Evolutionary conservation across 495 filamentous ascomycete genomes (phyloP), one percentile per base, ranked within the genome.

Genomic region (Penicillium flavigenum): DNA sequence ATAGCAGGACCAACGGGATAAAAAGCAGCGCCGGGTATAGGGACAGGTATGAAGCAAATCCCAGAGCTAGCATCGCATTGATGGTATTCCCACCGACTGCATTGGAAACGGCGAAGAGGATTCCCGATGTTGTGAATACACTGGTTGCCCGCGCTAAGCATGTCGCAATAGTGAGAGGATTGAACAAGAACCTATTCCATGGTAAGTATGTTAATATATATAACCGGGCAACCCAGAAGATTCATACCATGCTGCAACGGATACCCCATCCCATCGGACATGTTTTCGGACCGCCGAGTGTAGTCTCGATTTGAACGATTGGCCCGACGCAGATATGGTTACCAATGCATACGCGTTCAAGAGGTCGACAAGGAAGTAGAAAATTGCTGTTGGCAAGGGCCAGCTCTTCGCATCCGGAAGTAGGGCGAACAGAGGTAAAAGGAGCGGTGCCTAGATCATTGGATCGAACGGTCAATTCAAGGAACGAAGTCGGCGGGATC

Each of bases 71-170:
- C 79, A 96, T 90, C n/a, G 89, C 83, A 42, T 86, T 89, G 49
- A 91, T 70, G 42, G 83, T 83, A 45, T 83, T 81, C 27, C 91
- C 91, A 29, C 76, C 71, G n/a, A 91, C 86, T 22, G 94, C 94
- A 63, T 88, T 90, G 12, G 90, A 86, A 32, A 96, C 81, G 43
- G 92, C 89, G 58, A 88, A 86, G 34, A 97, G 84, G 55, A 96
- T 89, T 51, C 89, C 91, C 58, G 87, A 88, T 20, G 91, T 93
- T 0, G 92, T 96, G 66, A 98, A 95, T 42, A 95, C 88, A 59
- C 84, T 90, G 0, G 93, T 98, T 7, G 94, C 87, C 5, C 94
- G 86, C n/a, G 87, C 94, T 54, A 98, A 80, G 71, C 92, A 97
- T 22, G 91, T 92, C 48, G 91, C 87, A 60, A 98, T 85, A 2